Conservation (phyloP, 2,329 filamentous ascomycete genomes). For the Ascochyta pisi region DNA sequence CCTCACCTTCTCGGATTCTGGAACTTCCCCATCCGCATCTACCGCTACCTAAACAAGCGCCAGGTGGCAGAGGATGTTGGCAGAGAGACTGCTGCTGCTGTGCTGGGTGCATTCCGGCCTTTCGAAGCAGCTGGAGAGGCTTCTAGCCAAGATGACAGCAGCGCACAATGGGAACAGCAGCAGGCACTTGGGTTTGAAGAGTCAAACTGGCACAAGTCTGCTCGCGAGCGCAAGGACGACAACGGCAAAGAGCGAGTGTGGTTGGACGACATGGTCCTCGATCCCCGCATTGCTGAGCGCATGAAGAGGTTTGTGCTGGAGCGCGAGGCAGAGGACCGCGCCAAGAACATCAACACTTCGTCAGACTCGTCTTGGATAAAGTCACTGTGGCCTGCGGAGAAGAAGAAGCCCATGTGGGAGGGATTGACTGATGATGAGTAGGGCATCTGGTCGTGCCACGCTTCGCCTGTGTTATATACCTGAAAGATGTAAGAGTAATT, state of each 20-base stretch:
- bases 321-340: conserved; percentile 72
- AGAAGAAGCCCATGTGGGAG: conserved; percentile 44
- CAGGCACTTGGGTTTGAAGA: conserved; percentile 74
- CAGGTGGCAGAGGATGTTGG: conserved; percentile 87
- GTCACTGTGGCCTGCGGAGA: conserved; percentile 42
- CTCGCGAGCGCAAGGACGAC: conserved; percentile 62
- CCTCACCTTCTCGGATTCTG: conserved; percentile 92
- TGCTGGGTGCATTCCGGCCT: conserved; percentile 66
- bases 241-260: conserved; percentile 69
- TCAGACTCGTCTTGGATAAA: conserved; percentile 39
- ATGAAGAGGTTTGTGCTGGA: conserved; percentile 81
- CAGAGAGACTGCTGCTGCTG: conserved; percentile 83
- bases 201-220: conserved; percentile 82
- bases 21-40: conserved; percentile 85
- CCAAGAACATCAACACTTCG: conserved; percentile 43
- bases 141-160: conserved; percentile 42
- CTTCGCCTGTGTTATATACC: conserved; percentile 31
- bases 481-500: conserved; percentile 35
- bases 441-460: conserved; percentile 25
- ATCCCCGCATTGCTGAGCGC: conserved; percentile 74
- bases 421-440: conserved; percentile 39
- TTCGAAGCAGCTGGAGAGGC: conserved; percentile 45
- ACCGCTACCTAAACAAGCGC: conserved; percentile 86
- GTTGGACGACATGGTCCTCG: conserved; percentile 75
- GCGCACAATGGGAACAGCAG: conserved; percentile 65